Base-by-base conservation (phyloP, 345 rosid genomes). In the Excoecaria agallocha region DNA sequence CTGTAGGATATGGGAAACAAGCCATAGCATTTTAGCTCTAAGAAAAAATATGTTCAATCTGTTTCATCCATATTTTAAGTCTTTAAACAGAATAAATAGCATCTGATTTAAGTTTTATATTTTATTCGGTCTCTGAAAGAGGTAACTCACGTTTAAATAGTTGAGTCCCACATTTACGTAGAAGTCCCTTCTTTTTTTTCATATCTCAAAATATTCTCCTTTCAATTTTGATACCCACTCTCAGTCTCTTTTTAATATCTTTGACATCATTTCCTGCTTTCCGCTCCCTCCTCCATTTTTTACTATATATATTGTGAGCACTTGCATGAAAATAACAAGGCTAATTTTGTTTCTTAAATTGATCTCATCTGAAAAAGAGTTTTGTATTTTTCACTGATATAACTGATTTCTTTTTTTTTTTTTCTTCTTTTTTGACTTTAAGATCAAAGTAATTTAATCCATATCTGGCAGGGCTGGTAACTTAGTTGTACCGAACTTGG, bases 401-500 rank as follows among this genome's bases (percentile, higher is more conserved):
- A 20, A 12, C 35, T 58, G 62, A 58, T 58, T 46, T n/a, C n/a
- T n/a, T n/a, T n/a, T n/a, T n/a, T n/a, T n/a, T 9, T 39, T 41
- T 43, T 64, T 0, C 19, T 0, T 25, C 12, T 60, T 5, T 38
- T 30, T 60, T 30, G 41, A 17, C 8, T 16, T 35, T n/a, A 20
- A 49, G 9, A 19, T 46, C 6, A 66, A 58, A 56, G 55, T 58
- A 71, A 54, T 19, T 66, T 35, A 30, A 6, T 62, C 58, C 20
- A 41, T 45, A 51, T 71, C 59, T 67, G 79, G 39, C 86, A 95
- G 98, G 81, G 94, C 90, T 74, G 97, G 94, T 79, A 91, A 89
- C 87, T 78, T 88, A 79, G 84, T 86, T 66, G 77, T 86, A 61
- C 88, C 97, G 48, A 85, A 80, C 77, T 70, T 83, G 61, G 91